phyloP scores from a whole-genome alignment of 2,329 filamentous ascomycete genomes.

The Ceratocystis eucalypticola region DNA sequence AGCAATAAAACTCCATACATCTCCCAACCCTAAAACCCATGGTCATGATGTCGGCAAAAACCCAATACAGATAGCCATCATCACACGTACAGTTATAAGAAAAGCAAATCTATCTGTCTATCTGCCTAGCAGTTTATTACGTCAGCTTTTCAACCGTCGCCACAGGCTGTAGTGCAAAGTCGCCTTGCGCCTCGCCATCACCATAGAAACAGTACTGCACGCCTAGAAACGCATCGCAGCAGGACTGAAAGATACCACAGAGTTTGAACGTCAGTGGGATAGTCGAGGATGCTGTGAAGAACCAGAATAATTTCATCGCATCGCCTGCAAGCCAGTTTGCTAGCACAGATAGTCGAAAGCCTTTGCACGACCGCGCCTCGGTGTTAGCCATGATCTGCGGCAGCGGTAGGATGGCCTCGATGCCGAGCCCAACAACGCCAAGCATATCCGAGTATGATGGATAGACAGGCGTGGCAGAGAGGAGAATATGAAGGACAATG shows the following conservation, averaged over 20 bases:
- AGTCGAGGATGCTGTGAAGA: slow-evolving; percentile 55
- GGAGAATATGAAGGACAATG: slow-evolving; percentile 50
- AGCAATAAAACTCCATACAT: too few species aligned
- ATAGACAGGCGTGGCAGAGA: slow-evolving; percentile 48
- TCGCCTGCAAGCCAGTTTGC: slow-evolving; percentile 69
- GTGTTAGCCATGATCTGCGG: slow-evolving; percentile 65
- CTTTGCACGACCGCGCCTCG: slow-evolving; percentile 55
- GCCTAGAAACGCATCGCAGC: slow-evolving; percentile 61
- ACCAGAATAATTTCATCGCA: slow-evolving; percentile 78
- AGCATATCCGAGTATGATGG: slow-evolving; percentile 51
- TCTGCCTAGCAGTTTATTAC: background rate
- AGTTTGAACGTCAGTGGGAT: slow-evolving; percentile 72
- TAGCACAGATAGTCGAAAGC: slow-evolving; percentile 63
- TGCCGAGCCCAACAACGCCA: slow-evolving; percentile 60
- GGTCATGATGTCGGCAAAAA: too few species aligned
- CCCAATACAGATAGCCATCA: background rate
- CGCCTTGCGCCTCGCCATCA: slow-evolving; percentile 14
- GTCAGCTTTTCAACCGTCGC: slow-evolving; percentile 17
- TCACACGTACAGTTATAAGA: background rate
- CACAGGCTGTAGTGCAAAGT: slow-evolving; percentile 18
- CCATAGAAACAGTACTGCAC: slow-evolving; percentile 62
- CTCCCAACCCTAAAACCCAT: too few species aligned
- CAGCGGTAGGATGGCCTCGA: slow-evolving; percentile 70
- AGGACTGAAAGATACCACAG: slow-evolving; percentile 68
- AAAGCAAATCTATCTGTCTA: background rate